These are phyloP conservation scores for Trichoderma asperellum DNA, from an alignment of 2,329 filamentous ascomycete species.

Conservation along the genomic window DNA sequence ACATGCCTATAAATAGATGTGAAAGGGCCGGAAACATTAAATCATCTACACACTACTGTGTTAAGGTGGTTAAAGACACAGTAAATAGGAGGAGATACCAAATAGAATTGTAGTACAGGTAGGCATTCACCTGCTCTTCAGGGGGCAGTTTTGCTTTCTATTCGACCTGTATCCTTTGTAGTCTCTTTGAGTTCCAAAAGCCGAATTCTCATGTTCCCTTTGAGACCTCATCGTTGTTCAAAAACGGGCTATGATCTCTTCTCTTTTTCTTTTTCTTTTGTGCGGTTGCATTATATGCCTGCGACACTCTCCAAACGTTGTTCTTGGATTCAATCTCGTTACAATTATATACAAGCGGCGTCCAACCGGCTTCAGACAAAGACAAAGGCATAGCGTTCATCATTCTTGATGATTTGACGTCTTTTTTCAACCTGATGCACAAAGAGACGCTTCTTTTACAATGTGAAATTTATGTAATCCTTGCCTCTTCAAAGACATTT, in stretches of 20 bases:
- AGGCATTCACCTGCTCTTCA: not conserved
- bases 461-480: not conserved
- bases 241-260: not conserved
- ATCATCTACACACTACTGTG: too few species aligned
- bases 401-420: too few species aligned
- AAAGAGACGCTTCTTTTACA: too few species aligned
- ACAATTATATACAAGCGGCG: not conserved
- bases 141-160: not conserved
- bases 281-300: not conserved
- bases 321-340: not conserved
- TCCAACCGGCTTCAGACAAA: not conserved
- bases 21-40: too few species aligned
- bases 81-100: not conserved
- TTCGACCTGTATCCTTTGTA: not conserved
- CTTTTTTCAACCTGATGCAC: too few species aligned
- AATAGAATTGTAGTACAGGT: not conserved
- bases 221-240: too few species aligned
- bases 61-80: too few species aligned
- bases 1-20: too few species aligned
- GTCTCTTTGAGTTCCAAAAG: not conserved
- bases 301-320: not conserved
- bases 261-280: too few species aligned
- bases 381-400: not conserved
- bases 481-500: not conserved
- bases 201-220: not conserved